Evolutionary conservation across 2,329 filamentous ascomycete species (phyloP), one percentile per base, ranked within the genome.

Genomic region (Xylaria sp.): DNA sequence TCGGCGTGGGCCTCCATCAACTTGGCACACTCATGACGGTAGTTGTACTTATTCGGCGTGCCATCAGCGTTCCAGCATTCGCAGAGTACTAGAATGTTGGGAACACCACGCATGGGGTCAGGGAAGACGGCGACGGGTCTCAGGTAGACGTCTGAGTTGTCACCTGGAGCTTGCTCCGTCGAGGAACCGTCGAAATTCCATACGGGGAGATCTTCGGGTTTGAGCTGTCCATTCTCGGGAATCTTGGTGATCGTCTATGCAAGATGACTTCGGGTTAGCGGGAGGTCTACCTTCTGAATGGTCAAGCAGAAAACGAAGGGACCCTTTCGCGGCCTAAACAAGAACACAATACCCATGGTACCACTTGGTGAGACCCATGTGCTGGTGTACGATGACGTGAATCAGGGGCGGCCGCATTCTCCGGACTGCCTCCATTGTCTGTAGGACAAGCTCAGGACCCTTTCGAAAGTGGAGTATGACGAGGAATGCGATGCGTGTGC

Each of bases 11-110:
- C 87, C 82, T 96, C 90, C 93, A 98, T 97, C 77, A 97, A 86
- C 82, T 96, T 91, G 79, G 89, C 89, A 78, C 90, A 92, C 78
- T 98, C 95, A 81, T 97, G 92, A 75, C 96, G 93, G 90, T 91
- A 93, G 91, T 99, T 99, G 91, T 89, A 98, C 83, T 97, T 94
- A 90, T 98, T 99, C 83, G 96, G 96, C 71, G 90, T 93, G 79
- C 94, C 94, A 83, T 97, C 94, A 73, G 92, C 86, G 80, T 95
- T 94, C 92, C 93, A 97, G 83, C 93, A 97, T 86, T 97, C 95
- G 80, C 91, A 89, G 78, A 98, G 91, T 77, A 98, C 95, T 76
- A 97, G 89, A 81, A 97, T 91, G 87, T 97, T 97, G 83, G 94
- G 92, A 69, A 89, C 89, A 70, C 90, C 88, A 75, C 94, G 92